Percentiles rank a stretch among this genome's conserved stretches.
phyloP scores from a whole-genome alignment of 257 asterid species.

The Solanum etuberosum region DNA sequence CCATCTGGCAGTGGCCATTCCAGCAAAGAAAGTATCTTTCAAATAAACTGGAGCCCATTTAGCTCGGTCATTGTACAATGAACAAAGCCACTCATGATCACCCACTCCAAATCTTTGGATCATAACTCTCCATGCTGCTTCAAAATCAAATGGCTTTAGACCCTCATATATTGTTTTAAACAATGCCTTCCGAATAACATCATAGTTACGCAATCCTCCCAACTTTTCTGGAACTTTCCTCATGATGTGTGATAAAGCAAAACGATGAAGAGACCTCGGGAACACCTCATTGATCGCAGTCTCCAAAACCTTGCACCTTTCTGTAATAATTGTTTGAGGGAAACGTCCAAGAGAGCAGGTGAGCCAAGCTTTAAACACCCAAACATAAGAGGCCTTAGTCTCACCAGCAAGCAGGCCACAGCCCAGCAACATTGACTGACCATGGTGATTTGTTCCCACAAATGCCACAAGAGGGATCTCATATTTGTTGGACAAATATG shows the following conservation, averaged over 20 bases:
- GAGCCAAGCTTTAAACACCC: slow-evolving; percentile 64
- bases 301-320: slow-evolving; percentile 59
- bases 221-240: slow-evolving; percentile 64
- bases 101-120: slow-evolving; percentile 49
- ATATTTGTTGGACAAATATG: slow-evolving; percentile 55
- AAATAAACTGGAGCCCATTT: slow-evolving; percentile 65
- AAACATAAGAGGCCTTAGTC: slow-evolving; percentile 38
- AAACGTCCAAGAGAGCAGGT: slow-evolving; percentile 28
- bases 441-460: slow-evolving; percentile 78
- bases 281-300: slow-evolving; percentile 47
- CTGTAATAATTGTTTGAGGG: slow-evolving; percentile 68
- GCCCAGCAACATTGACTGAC: slow-evolving; percentile 64
- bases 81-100: slow-evolving; percentile 66
- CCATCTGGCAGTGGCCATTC: slow-evolving; percentile 49
- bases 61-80: slow-evolving; percentile 54
- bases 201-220: slow-evolving; percentile 52
- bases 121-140: slow-evolving; percentile 68
- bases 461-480: slow-evolving; percentile 66
- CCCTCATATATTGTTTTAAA: slow-evolving; percentile 52
- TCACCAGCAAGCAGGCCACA: slow-evolving; percentile 74
- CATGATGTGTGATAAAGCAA: slow-evolving; percentile 54
- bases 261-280: slow-evolving; percentile 57
- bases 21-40: slow-evolving; percentile 53
- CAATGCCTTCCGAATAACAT: slow-evolving; percentile 21
- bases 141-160: slow-evolving; percentile 60